These are phyloP conservation scores for Chlamydomonas asymmetrica DNA, from an alignment of 139 green algal species.

Conservation along the genomic window DNA sequence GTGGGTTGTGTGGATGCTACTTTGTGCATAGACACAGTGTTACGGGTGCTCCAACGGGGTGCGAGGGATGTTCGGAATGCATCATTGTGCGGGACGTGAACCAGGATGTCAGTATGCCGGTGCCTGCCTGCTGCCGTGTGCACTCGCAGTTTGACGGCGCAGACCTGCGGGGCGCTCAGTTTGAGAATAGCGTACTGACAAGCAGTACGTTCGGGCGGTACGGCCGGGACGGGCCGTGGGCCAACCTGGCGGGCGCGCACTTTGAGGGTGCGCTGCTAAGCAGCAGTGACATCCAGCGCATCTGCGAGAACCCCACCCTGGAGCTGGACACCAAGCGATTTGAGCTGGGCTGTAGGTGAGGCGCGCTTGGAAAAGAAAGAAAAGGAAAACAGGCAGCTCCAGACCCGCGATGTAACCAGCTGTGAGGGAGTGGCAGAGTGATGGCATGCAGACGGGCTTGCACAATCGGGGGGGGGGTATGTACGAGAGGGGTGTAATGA, in stretches of 20 bases:
- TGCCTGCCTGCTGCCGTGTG: not conserved
- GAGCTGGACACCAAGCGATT: constrained; percentile 42
- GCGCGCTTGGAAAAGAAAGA: too few relatives aligned
- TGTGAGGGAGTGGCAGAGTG: too few relatives aligned
- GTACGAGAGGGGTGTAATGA: too few relatives aligned
- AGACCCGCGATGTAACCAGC: too few relatives aligned
- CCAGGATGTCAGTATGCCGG: not conserved
- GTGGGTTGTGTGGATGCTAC: not conserved
- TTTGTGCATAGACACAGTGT: not conserved
- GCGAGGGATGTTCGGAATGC: not conserved
- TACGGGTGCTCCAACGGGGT: not conserved
- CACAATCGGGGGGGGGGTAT: too few relatives aligned
- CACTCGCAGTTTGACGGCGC: constrained; percentile 54
- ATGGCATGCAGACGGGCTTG: too few relatives aligned
- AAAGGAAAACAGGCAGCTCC: too few relatives aligned
- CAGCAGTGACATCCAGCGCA: constrained; percentile 48
- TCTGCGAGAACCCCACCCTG: constrained; percentile 69
- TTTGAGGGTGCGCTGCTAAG: constrained; percentile 65
- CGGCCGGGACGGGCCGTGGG: constrained; percentile 24
- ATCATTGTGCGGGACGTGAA: not conserved
- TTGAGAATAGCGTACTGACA: constrained; percentile 63
- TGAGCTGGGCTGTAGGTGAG: constrained; percentile 68
- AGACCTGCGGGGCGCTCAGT: constrained; percentile 54
- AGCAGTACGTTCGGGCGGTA: constrained; percentile 41
- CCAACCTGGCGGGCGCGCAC: constrained; percentile 50